Evolutionary conservation across 164 flowering plant species (phyloP).

Genomic region (Pachysandra terminalis): DNA sequence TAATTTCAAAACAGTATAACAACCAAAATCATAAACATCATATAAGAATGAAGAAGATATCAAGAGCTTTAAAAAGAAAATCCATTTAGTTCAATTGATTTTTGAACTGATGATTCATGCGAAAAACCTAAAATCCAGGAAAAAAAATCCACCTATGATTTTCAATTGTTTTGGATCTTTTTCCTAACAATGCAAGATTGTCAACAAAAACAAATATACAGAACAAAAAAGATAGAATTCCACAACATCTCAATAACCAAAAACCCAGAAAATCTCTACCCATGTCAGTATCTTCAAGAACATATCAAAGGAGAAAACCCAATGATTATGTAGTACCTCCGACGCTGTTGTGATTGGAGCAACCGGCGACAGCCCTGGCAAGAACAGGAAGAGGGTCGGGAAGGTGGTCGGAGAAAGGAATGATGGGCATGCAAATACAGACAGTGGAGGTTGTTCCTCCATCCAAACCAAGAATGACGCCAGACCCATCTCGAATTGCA

Average conservation of each 20-base stretch:
- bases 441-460: conserved; percentile 90
- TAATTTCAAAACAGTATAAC: too few species aligned
- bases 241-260: not conserved
- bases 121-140: not conserved
- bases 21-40: too few species aligned
- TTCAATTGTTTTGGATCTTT: too few species aligned
- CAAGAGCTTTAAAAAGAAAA: too few species aligned
- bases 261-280: not conserved
- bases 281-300: not conserved
- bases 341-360: conserved; percentile 88
- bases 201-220: too few species aligned
- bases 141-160: not conserved
- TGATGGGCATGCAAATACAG: conserved; percentile 70
- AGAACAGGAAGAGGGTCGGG: conserved; percentile 72
- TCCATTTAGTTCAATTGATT: too few species aligned
- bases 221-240: too few species aligned
- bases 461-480: conserved; percentile 71
- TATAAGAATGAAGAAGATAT: too few species aligned
- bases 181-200: too few species aligned
- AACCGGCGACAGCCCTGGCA: conserved; percentile 77
- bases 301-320: not conserved
- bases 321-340: conserved; percentile 49
- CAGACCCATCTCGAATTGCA: conserved; percentile 14
- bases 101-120: not conserved
- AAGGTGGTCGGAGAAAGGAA: conserved; percentile 35